Evolutionary conservation across 805 yeast species (phyloP), one percentile per base, ranked within the genome.

Genomic region (Ogataea parapolymorpha): DNA sequence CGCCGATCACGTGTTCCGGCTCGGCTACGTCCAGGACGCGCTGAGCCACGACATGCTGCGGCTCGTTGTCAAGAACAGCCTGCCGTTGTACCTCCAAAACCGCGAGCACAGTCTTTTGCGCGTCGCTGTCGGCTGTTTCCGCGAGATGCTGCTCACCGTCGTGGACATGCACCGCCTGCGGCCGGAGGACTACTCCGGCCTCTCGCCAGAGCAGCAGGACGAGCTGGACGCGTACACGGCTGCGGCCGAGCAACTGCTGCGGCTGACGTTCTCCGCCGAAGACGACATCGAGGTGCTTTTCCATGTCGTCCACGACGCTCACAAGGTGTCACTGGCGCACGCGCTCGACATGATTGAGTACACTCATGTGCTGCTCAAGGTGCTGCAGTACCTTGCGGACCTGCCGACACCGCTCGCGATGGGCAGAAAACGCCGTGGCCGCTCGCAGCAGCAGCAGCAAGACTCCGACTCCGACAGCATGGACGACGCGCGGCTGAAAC

Each of bases 241-340:
- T 32, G 46, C 65, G 41, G 49, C 74, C 47, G 62, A 62, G 62
- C 54, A 74, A 48, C 66, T 50, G 65, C 25, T 62, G 15, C 50
- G 86, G 32, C 74, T 80, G 32, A 65, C 91, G n/a, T 88, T 91
- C 52, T 77, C 82, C 42, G 82, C 79, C 38, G 80, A 79, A 37
- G 71, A 67, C 16, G 75, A 78, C 38, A 62, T 87, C 20, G 78
- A 74, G 32, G 56, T 78, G 26, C 55, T 91, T 4, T 68, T 78
- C 2, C 64, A 62, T 13, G 59, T 88, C 24, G 87, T 95, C 0
- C 76, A 76, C 41, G 69, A 75, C 11, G 85, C 91, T 0, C 63
- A 74, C 22, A 78, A 73, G 44, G 79, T 81, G 47, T 77, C 95
- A 0, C 72, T 83, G 2, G 74, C 72, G 6, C 85, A 75, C 54